Evolutionary conservation across 495 filamentous ascomycete species (phyloP).

Genomic region (Neurospora discreta): DNA sequence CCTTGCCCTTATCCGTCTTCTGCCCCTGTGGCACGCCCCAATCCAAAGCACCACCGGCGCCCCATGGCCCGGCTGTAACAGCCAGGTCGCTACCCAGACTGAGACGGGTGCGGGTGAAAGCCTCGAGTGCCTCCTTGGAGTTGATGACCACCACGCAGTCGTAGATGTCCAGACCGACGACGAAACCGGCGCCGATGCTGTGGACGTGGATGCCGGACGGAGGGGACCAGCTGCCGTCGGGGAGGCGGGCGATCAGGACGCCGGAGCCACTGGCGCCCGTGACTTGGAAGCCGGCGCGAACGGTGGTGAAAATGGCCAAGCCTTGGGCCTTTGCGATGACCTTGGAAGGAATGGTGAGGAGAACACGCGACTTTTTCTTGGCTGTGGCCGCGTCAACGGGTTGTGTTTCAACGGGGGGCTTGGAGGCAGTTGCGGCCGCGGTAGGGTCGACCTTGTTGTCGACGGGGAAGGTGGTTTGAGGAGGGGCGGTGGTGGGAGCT

Average conservation of each 20-base stretch:
- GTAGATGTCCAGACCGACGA: slow-evolving; percentile 73
- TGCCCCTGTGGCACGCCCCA: slow-evolving; percentile 16
- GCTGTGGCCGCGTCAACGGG: slow-evolving; percentile 5
- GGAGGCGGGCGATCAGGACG: slow-evolving; percentile 55
- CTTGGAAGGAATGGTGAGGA: slow-evolving; percentile 63
- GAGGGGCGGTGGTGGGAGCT: not conserved
- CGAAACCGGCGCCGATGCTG: slow-evolving; percentile 63
- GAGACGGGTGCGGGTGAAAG: slow-evolving; percentile 61
- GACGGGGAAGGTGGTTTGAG: slow-evolving; percentile 3
- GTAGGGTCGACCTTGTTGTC: slow-evolving; percentile 4
- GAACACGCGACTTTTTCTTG: slow-evolving; percentile 14
- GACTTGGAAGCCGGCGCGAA: slow-evolving; percentile 69
- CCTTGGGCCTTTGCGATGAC: slow-evolving; percentile 68
- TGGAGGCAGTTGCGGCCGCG: not conserved
- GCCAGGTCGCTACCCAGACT: slow-evolving; percentile 68
- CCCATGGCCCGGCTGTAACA: slow-evolving; percentile 62
- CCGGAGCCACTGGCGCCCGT: slow-evolving; percentile 70
- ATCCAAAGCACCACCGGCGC: slow-evolving; percentile 58
- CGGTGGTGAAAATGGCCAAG: slow-evolving; percentile 73
- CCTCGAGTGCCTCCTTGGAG: slow-evolving; percentile 56
- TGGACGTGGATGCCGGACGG: slow-evolving; percentile 68
- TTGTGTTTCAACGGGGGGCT: not conserved
- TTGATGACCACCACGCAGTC: slow-evolving; percentile 81
- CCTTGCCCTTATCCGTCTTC: slow-evolving; percentile 3
- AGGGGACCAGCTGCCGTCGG: slow-evolving; percentile 66